phyloP scores from a whole-genome alignment of 352 stramenopile genomes.

The Globisporangium nagaii region DNA sequence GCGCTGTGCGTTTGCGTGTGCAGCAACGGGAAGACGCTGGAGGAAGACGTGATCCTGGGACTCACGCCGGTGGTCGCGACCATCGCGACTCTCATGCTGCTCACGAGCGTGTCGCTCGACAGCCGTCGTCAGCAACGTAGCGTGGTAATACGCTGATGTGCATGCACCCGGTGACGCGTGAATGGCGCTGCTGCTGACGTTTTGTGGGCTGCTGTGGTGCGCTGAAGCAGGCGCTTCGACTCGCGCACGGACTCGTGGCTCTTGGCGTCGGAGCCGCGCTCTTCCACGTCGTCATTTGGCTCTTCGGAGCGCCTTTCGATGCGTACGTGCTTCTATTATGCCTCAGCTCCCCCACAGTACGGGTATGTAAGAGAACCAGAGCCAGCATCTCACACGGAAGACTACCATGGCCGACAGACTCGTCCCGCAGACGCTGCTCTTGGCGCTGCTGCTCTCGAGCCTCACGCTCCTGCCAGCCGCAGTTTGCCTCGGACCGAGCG shows the following conservation, averaged over 20 bases:
- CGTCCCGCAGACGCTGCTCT: slow-evolving; percentile 49
- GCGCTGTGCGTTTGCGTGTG: not conserved
- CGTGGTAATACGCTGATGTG: slow-evolving; percentile 1
- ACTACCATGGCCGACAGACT: slow-evolving; percentile 49
- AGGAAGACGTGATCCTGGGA: slow-evolving; percentile 38
- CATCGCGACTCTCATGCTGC: slow-evolving; percentile 24
- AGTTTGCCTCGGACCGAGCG: slow-evolving; percentile 27
- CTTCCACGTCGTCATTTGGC: slow-evolving; percentile 57
- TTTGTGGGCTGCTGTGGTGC: too few relatives aligned
- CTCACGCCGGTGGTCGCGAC: slow-evolving; percentile 33
- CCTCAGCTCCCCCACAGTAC: too few relatives aligned
- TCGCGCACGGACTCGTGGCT: slow-evolving; percentile 19
- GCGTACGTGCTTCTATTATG: slow-evolving; percentile 25
- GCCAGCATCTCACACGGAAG: too few relatives aligned
- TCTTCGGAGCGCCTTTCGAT: slow-evolving; percentile 69
- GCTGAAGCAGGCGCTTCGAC: slow-evolving; percentile 4
- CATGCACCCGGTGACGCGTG: too few relatives aligned
- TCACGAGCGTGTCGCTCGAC: slow-evolving; percentile 25
- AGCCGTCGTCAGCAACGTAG: not conserved
- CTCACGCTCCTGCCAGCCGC: slow-evolving; percentile 38
- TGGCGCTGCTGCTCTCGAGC: slow-evolving; percentile 52
- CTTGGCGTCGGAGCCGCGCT: slow-evolving; percentile 29
- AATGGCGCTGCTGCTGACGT: too few relatives aligned
- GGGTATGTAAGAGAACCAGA: too few relatives aligned
- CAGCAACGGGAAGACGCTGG: slow-evolving; percentile 30